Percentiles rank a stretch among this genome's conserved stretches.
Evolutionary conservation across 768 basidiomycete species (phyloP).

Genomic region (Termitomyces sp.): DNA sequence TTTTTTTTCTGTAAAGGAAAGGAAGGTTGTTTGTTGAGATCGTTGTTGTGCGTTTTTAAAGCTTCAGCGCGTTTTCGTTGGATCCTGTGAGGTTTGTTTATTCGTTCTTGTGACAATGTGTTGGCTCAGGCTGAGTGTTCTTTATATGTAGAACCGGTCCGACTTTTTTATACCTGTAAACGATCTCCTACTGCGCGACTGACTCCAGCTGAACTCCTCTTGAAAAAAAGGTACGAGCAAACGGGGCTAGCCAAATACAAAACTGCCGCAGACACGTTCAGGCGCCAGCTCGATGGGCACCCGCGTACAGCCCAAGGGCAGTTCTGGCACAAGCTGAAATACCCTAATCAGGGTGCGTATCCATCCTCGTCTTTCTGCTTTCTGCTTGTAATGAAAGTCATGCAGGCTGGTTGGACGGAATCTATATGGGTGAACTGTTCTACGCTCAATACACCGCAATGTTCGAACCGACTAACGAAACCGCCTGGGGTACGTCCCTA

Average conservation of each 20-base stretch:
- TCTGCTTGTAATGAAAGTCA: background rate
- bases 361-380: background rate
- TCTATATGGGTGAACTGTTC: slow-evolving; percentile 48
- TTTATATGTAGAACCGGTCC: slow-evolving; percentile 33
- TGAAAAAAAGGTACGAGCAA: slow-evolving; percentile 27
- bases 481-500: slow-evolving; percentile 35
- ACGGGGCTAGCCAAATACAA: slow-evolving; percentile 39
- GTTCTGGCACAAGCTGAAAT: slow-evolving; percentile 46
- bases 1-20: background rate
- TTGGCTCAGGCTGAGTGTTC: background rate
- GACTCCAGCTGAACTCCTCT: background rate
- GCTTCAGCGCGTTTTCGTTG: slow-evolving; percentile 32
- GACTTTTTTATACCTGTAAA: slow-evolving; percentile 38
- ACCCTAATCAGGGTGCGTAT: slow-evolving; percentile 39
- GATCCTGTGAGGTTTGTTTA: slow-evolving; percentile 35
- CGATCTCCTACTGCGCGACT: background rate
- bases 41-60: slow-evolving; percentile 20
- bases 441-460: slow-evolving; percentile 39
- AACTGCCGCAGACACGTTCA: slow-evolving; percentile 38
- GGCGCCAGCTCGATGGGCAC: slow-evolving; percentile 38
- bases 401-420: slow-evolving; percentile 44
- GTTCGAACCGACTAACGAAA: slow-evolving; percentile 34
- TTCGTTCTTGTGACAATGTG: background rate
- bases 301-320: slow-evolving; percentile 45
- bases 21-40: background rate